phyloP scores from a whole-genome alignment of 2,329 filamentous ascomycete genomes.

The Xylariaceae sp. region DNA sequence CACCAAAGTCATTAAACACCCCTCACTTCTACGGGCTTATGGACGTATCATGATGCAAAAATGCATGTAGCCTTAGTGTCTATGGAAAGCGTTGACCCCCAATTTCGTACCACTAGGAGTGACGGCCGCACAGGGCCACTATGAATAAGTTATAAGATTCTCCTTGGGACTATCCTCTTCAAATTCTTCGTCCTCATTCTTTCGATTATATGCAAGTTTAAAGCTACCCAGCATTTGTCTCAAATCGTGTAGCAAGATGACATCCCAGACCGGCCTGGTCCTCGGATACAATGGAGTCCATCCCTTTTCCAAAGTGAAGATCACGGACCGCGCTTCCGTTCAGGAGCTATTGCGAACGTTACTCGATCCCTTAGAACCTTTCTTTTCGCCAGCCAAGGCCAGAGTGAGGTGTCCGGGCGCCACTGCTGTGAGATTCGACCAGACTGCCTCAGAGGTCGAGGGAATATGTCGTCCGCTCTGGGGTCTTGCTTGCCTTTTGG shows the following conservation, averaged over 20 bases:
- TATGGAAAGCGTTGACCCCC: no score
- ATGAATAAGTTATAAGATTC: no score
- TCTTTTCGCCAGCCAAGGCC: constrained; percentile 64
- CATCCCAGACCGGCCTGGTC: constrained; percentile 33
- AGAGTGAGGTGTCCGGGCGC: constrained; percentile 64
- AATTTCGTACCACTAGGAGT: no score
- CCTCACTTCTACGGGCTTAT: constrained; percentile 21
- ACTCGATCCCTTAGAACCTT: constrained; percentile 66
- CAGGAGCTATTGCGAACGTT: constrained; percentile 59
- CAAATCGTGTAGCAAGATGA: no score
- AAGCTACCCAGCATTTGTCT: no score
- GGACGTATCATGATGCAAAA: no score
- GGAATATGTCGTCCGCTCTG: constrained; percentile 72
- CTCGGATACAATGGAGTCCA: constrained; percentile 52
- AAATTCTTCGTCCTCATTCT: no score
- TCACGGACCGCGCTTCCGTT: constrained; percentile 51
- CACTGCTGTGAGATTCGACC: constrained; percentile 73
- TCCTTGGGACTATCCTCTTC: no score
- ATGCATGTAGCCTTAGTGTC: no score
- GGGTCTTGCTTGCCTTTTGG: constrained; percentile 68
- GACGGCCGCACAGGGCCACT: no score
- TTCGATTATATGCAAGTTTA: no score
- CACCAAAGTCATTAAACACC: constrained; percentile 19
- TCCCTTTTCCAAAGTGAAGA: constrained; percentile 50
- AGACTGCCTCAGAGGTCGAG: constrained; percentile 72